Base-by-base conservation (phyloP, 1,139 yeast species). In the Sporopachydermia cereana region DNA sequence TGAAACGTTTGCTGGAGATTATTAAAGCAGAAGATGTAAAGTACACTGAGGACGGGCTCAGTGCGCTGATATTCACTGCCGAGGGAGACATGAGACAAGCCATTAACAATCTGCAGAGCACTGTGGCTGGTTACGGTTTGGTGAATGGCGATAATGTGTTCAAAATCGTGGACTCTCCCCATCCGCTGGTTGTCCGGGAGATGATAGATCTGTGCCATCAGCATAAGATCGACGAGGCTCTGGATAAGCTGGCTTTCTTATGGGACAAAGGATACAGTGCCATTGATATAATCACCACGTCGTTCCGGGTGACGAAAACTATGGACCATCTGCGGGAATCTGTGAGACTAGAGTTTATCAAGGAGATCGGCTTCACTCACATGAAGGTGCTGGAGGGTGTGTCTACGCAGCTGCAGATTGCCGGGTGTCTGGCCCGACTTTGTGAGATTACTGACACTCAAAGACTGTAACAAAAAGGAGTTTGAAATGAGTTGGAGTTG, bases 11-110 rank as follows among this genome's bases (percentile, higher is more conserved):
- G 47, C 63, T 86, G 51, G 84, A 86, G 56, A 76, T 91, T 22
- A 74, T 82, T 43, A 72, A 79, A 51, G 58, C 64, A 3, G 98
- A 91, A 59, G 63, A 77, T 34, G 85, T 89, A 16, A 69, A 86
- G 57, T 85, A 77, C 60, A 77, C 91, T 31, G 84, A 88, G 50
- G 96, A 86, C 61, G 99, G 99, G 0, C 66, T 91, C 36, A 89
- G 88, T 54, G 98, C 98, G 0, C 71, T 91, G 50, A 77, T 93
- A n/a, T 91, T 91, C 65, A 83, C 96, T 0, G 94, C 96, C 0
- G 99, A 91, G 61, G 98, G 98, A 47, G 99, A 91, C 60, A 91
- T 93, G 98, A 76, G 99, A 63, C 98, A 91, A 61, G 98, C 98
- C 0, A 76, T 93, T 45, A 93, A 93, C 58, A 91, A 91, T 61